Base-by-base conservation (phyloP, 495 filamentous ascomycete genomes). In the Platismatia glauca region DNA sequence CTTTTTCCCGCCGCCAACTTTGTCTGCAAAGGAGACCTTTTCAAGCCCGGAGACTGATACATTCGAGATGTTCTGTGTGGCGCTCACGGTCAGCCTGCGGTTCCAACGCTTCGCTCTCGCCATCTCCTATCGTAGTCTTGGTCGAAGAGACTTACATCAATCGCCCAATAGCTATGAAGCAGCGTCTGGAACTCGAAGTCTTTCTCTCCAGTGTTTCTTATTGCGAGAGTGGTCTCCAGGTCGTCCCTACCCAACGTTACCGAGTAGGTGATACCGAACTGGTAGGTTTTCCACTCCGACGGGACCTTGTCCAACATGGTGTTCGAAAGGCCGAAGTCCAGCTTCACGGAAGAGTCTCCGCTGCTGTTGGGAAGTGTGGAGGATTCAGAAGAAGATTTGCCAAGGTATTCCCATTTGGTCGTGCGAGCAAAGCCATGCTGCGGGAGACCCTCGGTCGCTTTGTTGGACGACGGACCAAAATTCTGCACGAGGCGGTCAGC, bases 391-490 rank as follows among this genome's bases (percentile, higher is more conserved):
- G 80, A 87, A 0, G 79, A 81, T 69, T 84, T 84, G 64, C 83
- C 83, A 39, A 86, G 73, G 59, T 83, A 83, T 64, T 85, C 82
- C 83, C 83, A 86, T 55, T 76, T 80, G 55, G 87, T 89, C 65
- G 83, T 92, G 59, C 95, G 90, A 31, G 95, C 95, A 75, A 99
- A 96, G 66, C 95, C 95, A 76, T 99, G 95, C 74, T 97, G 93
- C 16, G 93, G 87, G 20, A 99, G 86, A 33, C 78, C 71, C 37
- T 81, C 81, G 35, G 89, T 91, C 9, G 85, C 79, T 55, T 88
- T 83, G 71, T 90, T 82, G 64, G 84, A 73, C 13, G 90, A 82
- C 48, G 89, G 89, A 39, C 94, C 94, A 73, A 98, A 98, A 70
- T 95, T 89, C 91, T 97, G 65, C 22, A 52, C 31, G 41, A 35